A percentile compares a stretch with the other conserved stretches of the same genome.
Conservation (phyloP, 2,329 filamentous ascomycete species). For the Ceratocystiopsis brevicomis region DNA sequence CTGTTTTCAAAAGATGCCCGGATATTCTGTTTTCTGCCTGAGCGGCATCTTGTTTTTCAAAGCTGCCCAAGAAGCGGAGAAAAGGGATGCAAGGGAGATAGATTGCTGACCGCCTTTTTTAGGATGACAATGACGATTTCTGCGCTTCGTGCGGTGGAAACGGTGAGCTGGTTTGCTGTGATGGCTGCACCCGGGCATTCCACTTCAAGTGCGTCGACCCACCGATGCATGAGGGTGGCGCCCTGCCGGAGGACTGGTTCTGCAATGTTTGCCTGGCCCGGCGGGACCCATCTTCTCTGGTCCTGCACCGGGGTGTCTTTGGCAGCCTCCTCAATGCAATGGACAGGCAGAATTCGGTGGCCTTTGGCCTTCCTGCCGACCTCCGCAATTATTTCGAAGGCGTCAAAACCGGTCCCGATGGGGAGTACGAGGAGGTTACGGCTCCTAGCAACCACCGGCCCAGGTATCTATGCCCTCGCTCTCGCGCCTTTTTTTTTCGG, state of each 20-base stretch:
- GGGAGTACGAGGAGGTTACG: constrained; percentile 57
- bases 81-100: too few species aligned
- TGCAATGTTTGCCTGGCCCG: constrained; percentile 52
- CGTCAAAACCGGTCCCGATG: constrained; percentile 55
- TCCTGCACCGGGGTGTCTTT: constrained; percentile 37
- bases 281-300: constrained; percentile 26
- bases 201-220: constrained; percentile 81
- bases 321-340: constrained; percentile 42
- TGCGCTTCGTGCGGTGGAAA: constrained; percentile 72
- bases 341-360: constrained; percentile 49
- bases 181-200: constrained; percentile 77
- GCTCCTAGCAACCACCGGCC: constrained; percentile 13
- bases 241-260: constrained; percentile 61
- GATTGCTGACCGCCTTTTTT: not conserved
- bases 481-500: not conserved
- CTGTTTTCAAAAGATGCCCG: not conserved
- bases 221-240: constrained; percentile 43
- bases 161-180: constrained; percentile 80
- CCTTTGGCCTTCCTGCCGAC: constrained; percentile 51
- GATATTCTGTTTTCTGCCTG: too few species aligned
- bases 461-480: not conserved
- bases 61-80: too few species aligned
- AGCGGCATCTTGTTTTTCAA: too few species aligned
- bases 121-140: constrained; percentile 71
- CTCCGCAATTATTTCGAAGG: constrained; percentile 64